A percentile compares a stretch with the other conserved stretches of the same genome.
Evolutionary conservation across 2,329 filamentous ascomycete species (phyloP).

Genomic region (Colletotrichum zoysiae): DNA sequence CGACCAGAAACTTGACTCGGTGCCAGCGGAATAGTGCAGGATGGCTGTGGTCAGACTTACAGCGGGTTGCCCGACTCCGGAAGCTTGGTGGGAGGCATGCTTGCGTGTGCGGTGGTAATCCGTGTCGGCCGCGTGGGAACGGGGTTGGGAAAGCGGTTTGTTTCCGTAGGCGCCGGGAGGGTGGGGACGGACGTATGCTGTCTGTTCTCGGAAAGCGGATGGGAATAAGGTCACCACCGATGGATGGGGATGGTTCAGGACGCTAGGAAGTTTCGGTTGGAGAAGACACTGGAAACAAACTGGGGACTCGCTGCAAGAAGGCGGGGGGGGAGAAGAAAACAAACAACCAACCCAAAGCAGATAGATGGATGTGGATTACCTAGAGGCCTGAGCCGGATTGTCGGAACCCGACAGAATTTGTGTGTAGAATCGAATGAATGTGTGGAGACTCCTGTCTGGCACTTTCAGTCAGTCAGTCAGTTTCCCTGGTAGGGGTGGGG

Average conservation of each 20-base stretch:
- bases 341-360: neutral
- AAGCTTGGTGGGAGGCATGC: conserved; percentile 60
- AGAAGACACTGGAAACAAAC: neutral
- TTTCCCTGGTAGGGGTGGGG: neutral
- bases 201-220: conserved; percentile 22
- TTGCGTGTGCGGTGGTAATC: conserved; percentile 22
- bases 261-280: neutral
- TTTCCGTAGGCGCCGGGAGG: conserved; percentile 11
- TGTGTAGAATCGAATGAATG: neutral
- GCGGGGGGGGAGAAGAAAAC: neutral
- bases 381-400: conserved; percentile 26
- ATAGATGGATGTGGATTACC: neutral
- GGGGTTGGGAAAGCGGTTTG: conserved; percentile 9
- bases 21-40: conserved; percentile 15
- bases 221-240: neutral
- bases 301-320: conserved; percentile 11
- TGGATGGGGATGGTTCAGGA: conserved; percentile 1
- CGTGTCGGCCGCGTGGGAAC: conserved; percentile 12
- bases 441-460: conserved; percentile 6
- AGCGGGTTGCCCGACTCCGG: conserved; percentile 62
- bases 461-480: neutral
- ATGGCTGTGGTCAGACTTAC: conserved; percentile 50
- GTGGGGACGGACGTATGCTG: neutral
- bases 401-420: conserved; percentile 27
- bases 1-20: neutral